Base-by-base conservation (phyloP, 805 yeast genomes). In the Danielia oregonensis region DNA sequence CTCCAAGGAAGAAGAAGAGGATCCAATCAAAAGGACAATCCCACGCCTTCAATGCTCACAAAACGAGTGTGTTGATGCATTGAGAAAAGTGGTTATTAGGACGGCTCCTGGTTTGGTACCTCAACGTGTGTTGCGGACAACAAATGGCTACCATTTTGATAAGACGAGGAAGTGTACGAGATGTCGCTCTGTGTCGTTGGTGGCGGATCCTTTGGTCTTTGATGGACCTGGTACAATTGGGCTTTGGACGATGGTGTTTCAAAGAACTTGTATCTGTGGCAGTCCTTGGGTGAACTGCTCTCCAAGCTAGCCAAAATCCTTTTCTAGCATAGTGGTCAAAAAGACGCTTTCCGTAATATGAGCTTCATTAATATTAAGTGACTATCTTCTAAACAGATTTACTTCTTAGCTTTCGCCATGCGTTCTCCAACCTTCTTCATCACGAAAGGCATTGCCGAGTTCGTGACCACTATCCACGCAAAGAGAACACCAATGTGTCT, bases 221-320 rank as follows among this genome's bases (percentile, higher is more conserved):
- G 63, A 61, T 12, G 35, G 52, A 11, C 43, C 54, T 23, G 41
- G 48, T 40, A 35, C 65, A 35, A 42, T 64, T 22, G 70, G 63
- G 7, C 49, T 57, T 36, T 74, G 86, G 83, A 72, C 82, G 1
- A 65, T 77, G 61, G 79, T 82, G 1, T 80, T 78, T 53, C 88
- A 82, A 46, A 65, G 88, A 41, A 76, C 76, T 17, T 85, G 95
- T 57, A 62, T 84, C 23, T 85, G 95, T 56, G 93, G 93, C 0
- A 83, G 86, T 24, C 70, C 79, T 4, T 83, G 91, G 91, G 78
- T 77, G 2, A 72, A 71, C 41, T 44, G 51, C 23, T 9, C 23
- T 5, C 29, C 25, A 17, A 17, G 26, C 5, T 26, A 32, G 18
- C 10, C 13, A 31, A 13, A 16, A 19, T 14, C 17, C 14, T 16